Conservation (phyloP, 2,329 filamentous ascomycete species). For the Calonectria pteridis region DNA sequence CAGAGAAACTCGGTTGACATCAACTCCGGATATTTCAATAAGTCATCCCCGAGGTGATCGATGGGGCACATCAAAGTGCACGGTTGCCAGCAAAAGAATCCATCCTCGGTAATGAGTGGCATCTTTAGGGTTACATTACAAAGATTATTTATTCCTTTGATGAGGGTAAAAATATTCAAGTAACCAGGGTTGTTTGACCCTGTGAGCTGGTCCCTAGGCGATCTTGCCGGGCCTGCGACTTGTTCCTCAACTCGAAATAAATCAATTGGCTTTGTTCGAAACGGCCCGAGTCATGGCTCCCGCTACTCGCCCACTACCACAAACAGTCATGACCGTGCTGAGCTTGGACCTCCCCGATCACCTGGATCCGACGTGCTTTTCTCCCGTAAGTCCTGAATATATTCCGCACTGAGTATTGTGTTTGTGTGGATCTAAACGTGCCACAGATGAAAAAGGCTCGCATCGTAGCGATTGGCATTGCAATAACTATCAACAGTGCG, state of each 20-base stretch:
- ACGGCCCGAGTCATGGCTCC: neutral
- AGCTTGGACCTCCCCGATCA: neutral
- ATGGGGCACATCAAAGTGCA: neutral
- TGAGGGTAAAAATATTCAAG: neutral
- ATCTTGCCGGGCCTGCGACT: neutral
- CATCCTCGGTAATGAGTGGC: neutral
- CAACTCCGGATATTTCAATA: neutral
- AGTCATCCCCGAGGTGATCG: neutral
- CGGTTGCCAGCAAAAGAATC: neutral
- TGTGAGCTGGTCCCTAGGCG: neutral
- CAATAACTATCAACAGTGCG: conserved; percentile 3
- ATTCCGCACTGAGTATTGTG: neutral
- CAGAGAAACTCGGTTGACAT: neutral
- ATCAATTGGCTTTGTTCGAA: neutral
- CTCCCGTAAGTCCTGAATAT: neutral
- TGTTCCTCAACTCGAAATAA: neutral
- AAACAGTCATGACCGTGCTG: neutral
- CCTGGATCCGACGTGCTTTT: neutral
- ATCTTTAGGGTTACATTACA: neutral
- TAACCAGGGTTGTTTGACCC: neutral
- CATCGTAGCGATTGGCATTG: neutral
- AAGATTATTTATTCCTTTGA: neutral
- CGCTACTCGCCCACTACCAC: neutral
- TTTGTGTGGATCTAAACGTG: neutral
- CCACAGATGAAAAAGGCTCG: neutral